Base-by-base conservation (phyloP, 1,284 basidiomycete species). In the Fomitopsis pinicola region DNA sequence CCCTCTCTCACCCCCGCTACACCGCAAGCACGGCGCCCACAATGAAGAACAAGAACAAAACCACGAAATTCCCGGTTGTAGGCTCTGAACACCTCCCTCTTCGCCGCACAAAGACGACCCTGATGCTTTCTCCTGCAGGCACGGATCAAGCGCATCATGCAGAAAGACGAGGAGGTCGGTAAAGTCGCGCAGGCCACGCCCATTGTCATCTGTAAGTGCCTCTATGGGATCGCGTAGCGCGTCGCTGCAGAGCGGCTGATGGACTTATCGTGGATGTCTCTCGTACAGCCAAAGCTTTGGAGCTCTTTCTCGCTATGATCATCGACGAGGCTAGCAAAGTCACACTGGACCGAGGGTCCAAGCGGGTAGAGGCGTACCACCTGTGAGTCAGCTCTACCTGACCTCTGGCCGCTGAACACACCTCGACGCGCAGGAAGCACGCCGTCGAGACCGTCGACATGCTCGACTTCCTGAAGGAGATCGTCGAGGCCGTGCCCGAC, bases 101-200 rank as follows among this genome's bases (percentile, higher is more conserved):
- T 40, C 36, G 3, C 36, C 4, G 40, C 58, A 8, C 5, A 42
- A 40, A 55, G 46, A 14, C 19, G 58, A 48, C 5, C 33, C 40
- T 45, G 19, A 38, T 58, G 30, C 55, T 59, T 59, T 36, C 38
- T 55, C 28, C 60, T 28, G 52, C 38, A 94, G 93, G 97, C 97
- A 7, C 87, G 97, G 59, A 99, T 98, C 80, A 99, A 98, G 84
- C 95, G 96, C 80, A 98, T 99, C 64, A 99, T 99, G 94, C 97
- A 99, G 80, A 95, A 97, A 74, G 97, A 99, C 73, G 97, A 99
- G 73, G 97, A 99, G 74, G 97, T 99, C 17, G 97, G 97, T 60
- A 99, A 99, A 76, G 94, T 99, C 19, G 96, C 97, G 1, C 94
- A 95, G 72, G 96, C 95, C 15, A 98, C 97, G 5, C 97, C 97